Evolutionary conservation across 2,329 filamentous ascomycete species (phyloP).

Genomic region (Venturia oleaginea): DNA sequence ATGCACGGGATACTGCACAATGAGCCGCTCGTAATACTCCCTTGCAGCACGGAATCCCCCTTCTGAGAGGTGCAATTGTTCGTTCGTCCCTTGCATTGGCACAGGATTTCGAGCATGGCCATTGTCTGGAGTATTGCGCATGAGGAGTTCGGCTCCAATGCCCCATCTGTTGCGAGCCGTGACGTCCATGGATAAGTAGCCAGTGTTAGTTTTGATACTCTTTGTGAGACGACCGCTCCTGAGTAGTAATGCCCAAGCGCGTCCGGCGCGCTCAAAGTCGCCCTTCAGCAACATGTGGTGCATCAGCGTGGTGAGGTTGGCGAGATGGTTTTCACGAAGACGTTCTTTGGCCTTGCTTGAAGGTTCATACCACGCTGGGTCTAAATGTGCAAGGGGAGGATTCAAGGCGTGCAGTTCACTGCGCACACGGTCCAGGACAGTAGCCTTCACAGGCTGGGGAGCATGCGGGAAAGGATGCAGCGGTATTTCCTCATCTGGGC

Average conservation of each 20-base stretch:
- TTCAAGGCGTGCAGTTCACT: conserved; percentile 33
- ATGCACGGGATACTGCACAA: conserved; percentile 52
- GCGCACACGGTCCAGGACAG: conserved; percentile 24
- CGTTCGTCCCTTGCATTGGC: conserved; percentile 13
- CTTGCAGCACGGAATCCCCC: conserved; percentile 49
- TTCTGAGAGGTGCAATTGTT: conserved; percentile 21
- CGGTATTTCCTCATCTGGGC: conserved; percentile 30
- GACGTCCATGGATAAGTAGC: conserved; percentile 54
- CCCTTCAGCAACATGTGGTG: conserved; percentile 63
- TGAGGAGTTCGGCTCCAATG: conserved; percentile 73
- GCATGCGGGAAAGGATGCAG: conserved; percentile 37
- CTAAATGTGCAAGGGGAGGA: conserved; percentile 31
- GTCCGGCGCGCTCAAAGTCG: conserved; percentile 61
- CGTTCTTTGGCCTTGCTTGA: conserved; percentile 18
- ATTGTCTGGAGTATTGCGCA: conserved; percentile 37
- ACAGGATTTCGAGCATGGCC: conserved; percentile 22
- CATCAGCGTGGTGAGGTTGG: conserved; percentile 58
- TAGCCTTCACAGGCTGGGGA: conserved; percentile 19
- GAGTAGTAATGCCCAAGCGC: conserved; percentile 67
- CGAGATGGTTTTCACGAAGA: conserved; percentile 49
- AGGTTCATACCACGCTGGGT: neutral
- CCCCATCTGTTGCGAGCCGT: conserved; percentile 66
- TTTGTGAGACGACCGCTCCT: conserved; percentile 26
- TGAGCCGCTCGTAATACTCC: conserved; percentile 68
- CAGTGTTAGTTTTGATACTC: conserved; percentile 36